phyloP scores from a whole-genome alignment of 2,329 filamentous ascomycete species.

The Colletotrichum godetiae region DNA sequence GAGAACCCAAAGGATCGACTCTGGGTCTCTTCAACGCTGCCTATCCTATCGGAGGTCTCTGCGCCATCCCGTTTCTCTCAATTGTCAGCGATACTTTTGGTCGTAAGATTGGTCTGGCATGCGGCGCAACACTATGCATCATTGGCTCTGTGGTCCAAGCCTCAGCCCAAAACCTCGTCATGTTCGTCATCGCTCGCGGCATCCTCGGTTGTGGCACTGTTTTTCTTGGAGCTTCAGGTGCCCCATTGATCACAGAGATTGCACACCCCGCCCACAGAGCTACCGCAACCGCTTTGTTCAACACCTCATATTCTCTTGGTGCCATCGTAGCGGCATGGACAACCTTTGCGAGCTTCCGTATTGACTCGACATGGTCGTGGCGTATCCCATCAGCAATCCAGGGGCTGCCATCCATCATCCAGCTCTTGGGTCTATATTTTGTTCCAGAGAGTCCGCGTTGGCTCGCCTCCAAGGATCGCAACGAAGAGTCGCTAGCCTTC shows the following conservation, averaged over 20 bases:
- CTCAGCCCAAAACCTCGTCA: conserved; percentile 39
- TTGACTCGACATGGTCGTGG: conserved; percentile 41
- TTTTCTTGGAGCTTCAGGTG: conserved; percentile 45
- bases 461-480: conserved; percentile 16
- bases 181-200: conserved; percentile 45
- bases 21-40: conserved; percentile 51
- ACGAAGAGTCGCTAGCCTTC: conserved; percentile 32
- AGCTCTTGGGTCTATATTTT: conserved; percentile 38
- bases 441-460: conserved; percentile 42
- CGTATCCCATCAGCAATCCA: conserved; percentile 43
- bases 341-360: conserved; percentile 42
- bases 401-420: conserved; percentile 37
- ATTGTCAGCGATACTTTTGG: conserved; percentile 53
- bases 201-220: conserved; percentile 47
- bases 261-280: conserved; percentile 48
- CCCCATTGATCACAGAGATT: conserved; percentile 48
- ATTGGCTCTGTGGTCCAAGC: conserved; percentile 47
- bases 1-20: conserved; percentile 46
- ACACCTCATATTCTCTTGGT: conserved; percentile 44
- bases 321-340: conserved; percentile 44
- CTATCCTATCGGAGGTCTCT: conserved; percentile 51
- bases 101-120: conserved; percentile 49
- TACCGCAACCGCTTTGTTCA: conserved; percentile 47
- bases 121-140: conserved; percentile 46
- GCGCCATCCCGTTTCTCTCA: conserved; percentile 48